Percentiles rank a stretch among this genome's conserved stretches.
These are phyloP conservation scores for Limonium bicolor DNA, from an alignment of 148 eudicot genomes.

Conservation along the genomic window DNA sequence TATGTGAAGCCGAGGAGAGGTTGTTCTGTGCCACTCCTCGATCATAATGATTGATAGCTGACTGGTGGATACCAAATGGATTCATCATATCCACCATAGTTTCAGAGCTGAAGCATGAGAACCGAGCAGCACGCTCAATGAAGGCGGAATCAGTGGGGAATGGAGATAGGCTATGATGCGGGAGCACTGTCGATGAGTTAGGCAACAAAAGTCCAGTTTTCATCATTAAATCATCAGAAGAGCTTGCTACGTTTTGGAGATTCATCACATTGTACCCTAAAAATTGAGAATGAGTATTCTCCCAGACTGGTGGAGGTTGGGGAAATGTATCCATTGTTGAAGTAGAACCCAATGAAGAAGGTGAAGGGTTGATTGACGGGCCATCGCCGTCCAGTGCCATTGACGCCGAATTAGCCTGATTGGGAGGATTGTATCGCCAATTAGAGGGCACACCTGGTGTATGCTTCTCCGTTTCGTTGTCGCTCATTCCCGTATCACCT, in stretches of 20 bases:
- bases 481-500: constrained; percentile 24
- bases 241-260: constrained; percentile 30
- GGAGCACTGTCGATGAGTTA: constrained; percentile 36
- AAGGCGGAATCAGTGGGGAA: constrained; percentile 85
- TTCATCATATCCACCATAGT: constrained; percentile 47
- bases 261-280: constrained; percentile 43
- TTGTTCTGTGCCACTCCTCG: too few species aligned
- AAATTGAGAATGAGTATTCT: constrained; percentile 31
- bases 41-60: constrained; percentile 21
- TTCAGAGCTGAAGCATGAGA: constrained; percentile 68
- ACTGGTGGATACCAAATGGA: constrained; percentile 36
- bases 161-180: constrained; percentile 45
- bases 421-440: constrained; percentile 39
- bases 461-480: constrained; percentile 32
- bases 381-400: constrained; percentile 25
- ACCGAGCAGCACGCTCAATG: constrained; percentile 90
- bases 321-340: constrained; percentile 51
- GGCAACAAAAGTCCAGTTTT: constrained; percentile 8
- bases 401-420: constrained; percentile 30
- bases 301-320: constrained; percentile 41
- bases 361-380: constrained; percentile 14
- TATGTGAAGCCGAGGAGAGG: constrained; percentile 18
- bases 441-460: constrained; percentile 36
- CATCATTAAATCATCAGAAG: constrained; percentile 16
- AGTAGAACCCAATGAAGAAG: constrained; percentile 29